Evolutionary conservation across 2,329 filamentous ascomycete species (phyloP).

Genomic region (Aspergillus latus): DNA sequence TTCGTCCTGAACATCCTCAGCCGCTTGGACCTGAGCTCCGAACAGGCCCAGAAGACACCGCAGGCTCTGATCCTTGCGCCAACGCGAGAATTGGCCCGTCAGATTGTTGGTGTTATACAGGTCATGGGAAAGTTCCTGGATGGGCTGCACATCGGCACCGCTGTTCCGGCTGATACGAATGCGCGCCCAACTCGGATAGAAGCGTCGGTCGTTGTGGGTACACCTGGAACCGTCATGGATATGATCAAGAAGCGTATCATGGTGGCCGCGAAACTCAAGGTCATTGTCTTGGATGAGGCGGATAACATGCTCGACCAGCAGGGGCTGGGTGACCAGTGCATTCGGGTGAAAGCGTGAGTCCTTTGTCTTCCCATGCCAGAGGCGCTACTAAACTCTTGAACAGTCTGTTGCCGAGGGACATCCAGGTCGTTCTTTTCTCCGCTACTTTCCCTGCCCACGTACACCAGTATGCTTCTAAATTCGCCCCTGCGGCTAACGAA

Average conservation of each 20-base stretch:
- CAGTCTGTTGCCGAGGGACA: slow-evolving; percentile 68
- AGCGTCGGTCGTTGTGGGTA: slow-evolving; percentile 83
- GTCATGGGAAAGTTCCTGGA: slow-evolving; percentile 82
- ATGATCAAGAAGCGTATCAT: slow-evolving; percentile 75
- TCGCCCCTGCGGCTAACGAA: slow-evolving; percentile 81
- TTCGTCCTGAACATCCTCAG: slow-evolving; percentile 91
- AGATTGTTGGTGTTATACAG: slow-evolving; percentile 83
- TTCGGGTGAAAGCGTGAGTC: slow-evolving; percentile 77
- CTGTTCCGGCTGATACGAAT: slow-evolving; percentile 73
- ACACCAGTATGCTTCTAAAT: slow-evolving; percentile 76
- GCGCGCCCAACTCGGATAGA: slow-evolving; percentile 68
- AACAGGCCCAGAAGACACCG: slow-evolving; percentile 57
- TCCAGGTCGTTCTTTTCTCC: slow-evolving; percentile 94
- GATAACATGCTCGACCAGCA: slow-evolving; percentile 99
- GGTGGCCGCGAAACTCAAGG: slow-evolving; percentile 68
- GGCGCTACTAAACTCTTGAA: slow-evolving; percentile 2
- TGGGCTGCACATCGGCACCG: slow-evolving; percentile 72
- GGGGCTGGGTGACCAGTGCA: slow-evolving; percentile 91
- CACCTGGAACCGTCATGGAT: slow-evolving; percentile 89
- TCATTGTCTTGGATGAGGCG: slow-evolving; percentile 92
- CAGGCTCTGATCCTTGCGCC: slow-evolving; percentile 90
- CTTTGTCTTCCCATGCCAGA: not conserved
- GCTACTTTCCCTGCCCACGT: slow-evolving; percentile 90
- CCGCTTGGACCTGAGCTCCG: slow-evolving; percentile 71
- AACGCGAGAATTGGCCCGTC: slow-evolving; percentile 88